Conservation (phyloP, 371 early-diverging fungal species). For the Mortierella sp. region DNA sequence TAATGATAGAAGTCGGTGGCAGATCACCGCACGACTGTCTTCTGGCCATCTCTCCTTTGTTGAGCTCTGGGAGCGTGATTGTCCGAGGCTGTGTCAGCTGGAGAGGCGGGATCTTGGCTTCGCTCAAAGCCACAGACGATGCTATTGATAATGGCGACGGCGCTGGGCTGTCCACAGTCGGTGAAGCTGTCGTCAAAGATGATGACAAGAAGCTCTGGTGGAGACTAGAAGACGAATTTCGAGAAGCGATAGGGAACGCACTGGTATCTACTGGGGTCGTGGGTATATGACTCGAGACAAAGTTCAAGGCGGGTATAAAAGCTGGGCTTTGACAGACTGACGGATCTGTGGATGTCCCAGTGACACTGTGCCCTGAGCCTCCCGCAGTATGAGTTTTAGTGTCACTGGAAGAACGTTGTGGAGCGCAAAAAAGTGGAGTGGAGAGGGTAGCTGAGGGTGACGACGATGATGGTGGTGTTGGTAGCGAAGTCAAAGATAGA, state of each 20-base stretch:
- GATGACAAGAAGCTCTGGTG: neutral
- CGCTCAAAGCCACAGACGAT: neutral
- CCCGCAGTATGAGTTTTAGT: neutral
- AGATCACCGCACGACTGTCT: constrained; percentile 53
- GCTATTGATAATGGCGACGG: neutral
- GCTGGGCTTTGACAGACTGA: constrained; percentile 6
- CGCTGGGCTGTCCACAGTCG: neutral
- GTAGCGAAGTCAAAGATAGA: constrained; percentile 6
- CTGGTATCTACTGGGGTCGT: constrained; percentile 10
- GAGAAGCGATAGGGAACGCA: constrained; percentile 32
- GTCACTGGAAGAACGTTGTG: neutral
- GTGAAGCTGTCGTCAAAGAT: neutral
- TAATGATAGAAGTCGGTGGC: constrained; percentile 44
- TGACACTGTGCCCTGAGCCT: neutral
- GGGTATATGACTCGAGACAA: constrained; percentile 15
- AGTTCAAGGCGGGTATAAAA: constrained; percentile 16
- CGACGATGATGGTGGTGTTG: constrained; percentile 8
- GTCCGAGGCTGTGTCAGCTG: constrained; percentile 7
- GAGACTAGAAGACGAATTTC: constrained; percentile 8
- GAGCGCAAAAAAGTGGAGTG: neutral
- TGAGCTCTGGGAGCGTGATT: constrained; percentile 24
- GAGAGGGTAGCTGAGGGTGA: constrained; percentile 6
- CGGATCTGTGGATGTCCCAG: constrained; percentile 18
- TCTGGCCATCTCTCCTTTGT: constrained; percentile 27
- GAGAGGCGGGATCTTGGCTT: constrained; percentile 12